Base-by-base conservation (phyloP, 2,329 filamentous ascomycete genomes). In the Cytospora leucostoma region DNA sequence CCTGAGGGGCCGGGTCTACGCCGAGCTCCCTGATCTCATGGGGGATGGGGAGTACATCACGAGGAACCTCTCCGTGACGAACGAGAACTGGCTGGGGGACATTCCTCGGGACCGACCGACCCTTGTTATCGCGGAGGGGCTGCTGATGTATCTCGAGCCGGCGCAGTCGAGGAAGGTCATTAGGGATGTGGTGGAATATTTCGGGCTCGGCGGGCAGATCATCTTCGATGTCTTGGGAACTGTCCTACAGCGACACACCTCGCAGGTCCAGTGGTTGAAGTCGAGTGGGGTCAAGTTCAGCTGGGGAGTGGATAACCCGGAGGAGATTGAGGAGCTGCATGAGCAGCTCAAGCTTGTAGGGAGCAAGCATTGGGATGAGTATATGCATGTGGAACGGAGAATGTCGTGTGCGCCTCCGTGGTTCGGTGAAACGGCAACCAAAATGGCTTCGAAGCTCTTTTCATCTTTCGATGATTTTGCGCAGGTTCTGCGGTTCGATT, bases 141-240 rank as follows among this genome's bases (percentile, higher is more conserved):
- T 38, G n/a, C 15, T 57, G 10, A 37, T 33, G n/a, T 64, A 49
- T 27, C n/a, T 64, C 34, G 17, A 63, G 38, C 49, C 44, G 17
- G 15, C 11, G 33, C 51, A 57, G 53, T 37, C 50, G 21, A 11
- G 47, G 34, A 56, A 53, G 11, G 13, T 62, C 40, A 33, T 57
- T 7, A 47, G 54, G 21, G 49, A 53, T n/a, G n/a, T 62, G 3
- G 54, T 57, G 40, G 53, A 53, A 21, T 53, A 62, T 37, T 62
- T 62, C 44, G 54, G 54, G 4, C 40, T 44, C 44, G 37, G 52
- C n/a, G 60, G 60, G 33, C 60, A 62, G 33, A 35, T 62, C 21
- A 19, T 51, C 15, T 57, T 57, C 47, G 60, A 62, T 44, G 53
- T 54, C 3, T 6, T 32, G 5, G 60, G 60, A 32, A n/a, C 44